These are phyloP conservation scores for Neurospora terricola DNA, from an alignment of 495 filamentous ascomycete species.

Conservation along the genomic window DNA sequence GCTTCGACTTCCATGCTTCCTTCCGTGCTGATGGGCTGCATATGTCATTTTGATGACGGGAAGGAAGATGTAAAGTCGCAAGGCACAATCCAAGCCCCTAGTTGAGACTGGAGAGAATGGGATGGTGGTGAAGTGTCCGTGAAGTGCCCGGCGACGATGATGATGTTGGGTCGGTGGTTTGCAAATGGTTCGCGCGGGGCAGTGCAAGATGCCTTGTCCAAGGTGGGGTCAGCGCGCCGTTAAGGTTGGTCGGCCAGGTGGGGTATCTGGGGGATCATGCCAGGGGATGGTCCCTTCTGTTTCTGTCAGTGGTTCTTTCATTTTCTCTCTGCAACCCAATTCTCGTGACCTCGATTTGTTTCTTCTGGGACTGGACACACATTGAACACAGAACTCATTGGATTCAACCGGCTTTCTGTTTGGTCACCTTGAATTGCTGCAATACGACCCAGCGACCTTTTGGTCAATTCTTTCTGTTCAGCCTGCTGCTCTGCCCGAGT, in stretches of 20 bases:
- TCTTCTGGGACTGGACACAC: neutral
- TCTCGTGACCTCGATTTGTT: neutral
- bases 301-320: neutral
- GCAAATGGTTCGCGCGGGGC: neutral
- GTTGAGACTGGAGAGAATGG: neutral
- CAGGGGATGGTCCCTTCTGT: neutral
- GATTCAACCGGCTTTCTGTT: neutral
- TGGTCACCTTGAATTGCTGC: neutral
- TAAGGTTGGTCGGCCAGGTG: neutral
- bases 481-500: neutral
- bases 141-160: neutral
- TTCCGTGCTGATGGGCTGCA: neutral
- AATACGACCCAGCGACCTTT: neutral
- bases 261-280: neutral
- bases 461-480: neutral
- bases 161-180: neutral
- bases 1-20: neutral
- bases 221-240: neutral
- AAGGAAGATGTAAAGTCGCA: neutral
- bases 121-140: neutral
- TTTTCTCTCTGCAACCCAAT: neutral
- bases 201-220: neutral
- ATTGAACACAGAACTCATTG: neutral
- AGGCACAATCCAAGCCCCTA: neutral
- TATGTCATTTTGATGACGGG: neutral